Evolutionary conservation across 1,139 yeast species (phyloP), one percentile per base, ranked within the genome.

Genomic region (Sugiyamaella paludigena): DNA sequence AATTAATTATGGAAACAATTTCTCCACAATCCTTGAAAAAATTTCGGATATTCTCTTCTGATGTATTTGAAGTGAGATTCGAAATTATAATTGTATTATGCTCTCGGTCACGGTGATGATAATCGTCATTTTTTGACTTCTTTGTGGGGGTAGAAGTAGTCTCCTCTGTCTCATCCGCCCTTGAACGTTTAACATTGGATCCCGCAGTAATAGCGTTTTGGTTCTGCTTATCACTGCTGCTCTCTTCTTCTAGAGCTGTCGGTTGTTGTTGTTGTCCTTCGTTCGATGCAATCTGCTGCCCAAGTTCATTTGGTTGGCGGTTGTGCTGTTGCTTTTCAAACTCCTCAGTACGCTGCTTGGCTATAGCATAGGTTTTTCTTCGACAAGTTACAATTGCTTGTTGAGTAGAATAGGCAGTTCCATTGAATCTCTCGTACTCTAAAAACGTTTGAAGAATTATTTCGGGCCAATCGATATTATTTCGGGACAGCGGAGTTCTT

Each of bases 11-110:
- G 13, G 43, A 47, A 6, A 69, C 49, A 1, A 64, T 60, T 1
- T 70, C 70, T 1, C 94, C 95, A 66, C 92, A 86, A 26, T 80
- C 86, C 19, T 65, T 52, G 62, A 87, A 84, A 48, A 79, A 74
- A 0, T 58, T 57, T 2, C 56, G 50, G 1, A 86, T 43, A 5
- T 70, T 67, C 1, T 57, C 52, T 48, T 74, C 76, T 0, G 69
- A 60, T 0, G 63, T 57, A 2, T 57, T 53, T 0, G 40, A 11
- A 0, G 79, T 70, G 2, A 82, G 47, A 29, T 73, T 70, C 0
- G 68, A 61, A 0, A 83, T 77, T 39, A 78, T 71, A 0, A 84
- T 72, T 0, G 83, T 71, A 13, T 69, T 68, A 36, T 75, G 71
- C 61, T 84, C 92, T 49, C 92, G 70, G 51, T 81, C 80, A 52